Base-by-base conservation (phyloP, 306 rosid species). In the Ormosia semicastrata region DNA sequence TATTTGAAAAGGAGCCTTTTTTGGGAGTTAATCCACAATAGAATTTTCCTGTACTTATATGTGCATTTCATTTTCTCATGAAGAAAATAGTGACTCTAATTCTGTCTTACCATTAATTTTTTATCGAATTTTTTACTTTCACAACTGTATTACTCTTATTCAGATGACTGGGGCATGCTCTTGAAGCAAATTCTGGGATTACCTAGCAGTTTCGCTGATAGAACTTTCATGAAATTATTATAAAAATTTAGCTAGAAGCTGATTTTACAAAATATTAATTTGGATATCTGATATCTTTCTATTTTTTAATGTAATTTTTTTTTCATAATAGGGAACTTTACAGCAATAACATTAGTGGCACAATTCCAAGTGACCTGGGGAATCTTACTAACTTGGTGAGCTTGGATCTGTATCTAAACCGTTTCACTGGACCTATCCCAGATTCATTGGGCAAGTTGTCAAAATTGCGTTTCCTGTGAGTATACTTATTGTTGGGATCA, bases 301-400 rank as follows among this genome's bases (percentile, higher is more conserved):
- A 33, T 15, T 18, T 60, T 17, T 32, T 39, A 6, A 52, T 66
- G 33, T 58, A 17, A 33, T 3, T 46, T 17, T 41, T 80, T 75
- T n/a, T 47, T 40, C 50, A 81, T 83, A 17, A 79, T 85, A 93
- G 99, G 91, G 98, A 95, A 82, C 99, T 95, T 79, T 95, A 95
- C 93, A 93, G 98, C 81, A 95, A 95, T 84, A 92, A 95, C 87
- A 92, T 95, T 62, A 93, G 91, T 60, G 99, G 99, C 65, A 87
- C 88, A 17, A 86, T 95, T 88, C 99, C 99, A 15, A 90, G 94
- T 71, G 99, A 95, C 84, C 85, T 95, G 78, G 98, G 99, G 86
- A 95, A 95, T 87, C 97, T 95, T 85, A 95, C 98, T 85, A 95
- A 91, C 90, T 85, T 95, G 91, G 99, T 95, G 93, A 95, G 99